phyloP scores from a whole-genome alignment of 495 filamentous ascomycete species.

The Pseudevernia furfuracea region DNA sequence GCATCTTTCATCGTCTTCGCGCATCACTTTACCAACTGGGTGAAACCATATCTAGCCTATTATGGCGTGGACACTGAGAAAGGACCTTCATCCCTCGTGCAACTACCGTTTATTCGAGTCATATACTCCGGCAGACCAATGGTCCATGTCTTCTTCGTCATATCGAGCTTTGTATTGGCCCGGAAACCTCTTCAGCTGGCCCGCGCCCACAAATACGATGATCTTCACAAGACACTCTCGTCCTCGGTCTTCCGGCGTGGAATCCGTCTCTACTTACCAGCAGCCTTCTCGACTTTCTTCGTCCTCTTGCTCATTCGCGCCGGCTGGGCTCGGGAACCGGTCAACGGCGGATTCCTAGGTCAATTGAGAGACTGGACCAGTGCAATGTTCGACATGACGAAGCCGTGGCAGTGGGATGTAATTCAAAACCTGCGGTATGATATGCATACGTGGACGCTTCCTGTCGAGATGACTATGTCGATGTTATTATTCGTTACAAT shows the following conservation, averaged over 20 bases:
- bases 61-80: conserved; percentile 41
- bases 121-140: conserved; percentile 59
- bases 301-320: conserved; percentile 48
- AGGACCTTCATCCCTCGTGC: conserved; percentile 35
- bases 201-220: conserved; percentile 44
- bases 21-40: conserved; percentile 41
- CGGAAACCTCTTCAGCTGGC: conserved; percentile 56
- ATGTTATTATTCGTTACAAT: conserved; percentile 57
- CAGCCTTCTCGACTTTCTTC: conserved; percentile 47
- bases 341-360: conserved; percentile 40
- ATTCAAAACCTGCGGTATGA: conserved; percentile 52
- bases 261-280: conserved; percentile 56
- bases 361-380: conserved; percentile 43
- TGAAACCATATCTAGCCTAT: conserved; percentile 30
- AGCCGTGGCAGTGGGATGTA: conserved; percentile 48
- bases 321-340: conserved; percentile 42
- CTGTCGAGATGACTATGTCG: conserved; percentile 58
- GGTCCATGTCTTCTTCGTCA: conserved; percentile 69
- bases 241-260: conserved; percentile 59
- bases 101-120: conserved; percentile 57
- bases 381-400: conserved; percentile 42
- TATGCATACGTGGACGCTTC: conserved; percentile 67
- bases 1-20: conserved; percentile 43
- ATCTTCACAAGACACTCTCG: conserved; percentile 42
- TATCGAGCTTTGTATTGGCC: conserved; percentile 62